Percentiles rank a stretch among this genome's conserved stretches.
phyloP scores from a whole-genome alignment of 345 rosid genomes.

The Salix udensis region DNA sequence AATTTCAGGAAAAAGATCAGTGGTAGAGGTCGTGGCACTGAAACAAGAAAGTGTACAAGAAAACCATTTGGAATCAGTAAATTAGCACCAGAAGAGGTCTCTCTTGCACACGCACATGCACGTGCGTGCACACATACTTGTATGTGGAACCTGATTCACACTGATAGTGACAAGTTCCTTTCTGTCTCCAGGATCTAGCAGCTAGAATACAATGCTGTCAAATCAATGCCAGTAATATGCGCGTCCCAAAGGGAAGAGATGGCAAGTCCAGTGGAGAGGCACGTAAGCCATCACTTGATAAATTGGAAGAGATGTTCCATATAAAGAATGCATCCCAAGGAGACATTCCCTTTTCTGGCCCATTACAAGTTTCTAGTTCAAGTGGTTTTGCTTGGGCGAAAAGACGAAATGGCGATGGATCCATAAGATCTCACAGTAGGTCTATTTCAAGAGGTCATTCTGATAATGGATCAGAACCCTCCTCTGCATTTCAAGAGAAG shows the following conservation, averaged over 20 bases:
- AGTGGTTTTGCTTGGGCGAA: conserved; percentile 96
- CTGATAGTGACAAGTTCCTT: conserved; percentile 1
- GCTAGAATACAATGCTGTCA: conserved; percentile 34
- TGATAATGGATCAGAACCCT: conserved; percentile 45
- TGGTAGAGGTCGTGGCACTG: conserved; percentile 55
- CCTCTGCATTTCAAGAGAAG: conserved; percentile 38
- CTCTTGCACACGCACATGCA: conserved; percentile 11
- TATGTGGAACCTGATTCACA: conserved; percentile 5
- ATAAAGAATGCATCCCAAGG: conserved; percentile 86
- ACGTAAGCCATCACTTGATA: conserved; percentile 42
- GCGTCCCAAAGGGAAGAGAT: conserved; percentile 31
- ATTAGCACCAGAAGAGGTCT: conserved; percentile 74
- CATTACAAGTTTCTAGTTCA: conserved; percentile 73
- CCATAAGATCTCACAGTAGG: conserved; percentile 47
- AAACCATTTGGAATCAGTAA: conserved; percentile 53
- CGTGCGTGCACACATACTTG: not conserved
- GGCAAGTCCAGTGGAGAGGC: conserved; percentile 38
- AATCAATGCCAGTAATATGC: conserved; percentile 24
- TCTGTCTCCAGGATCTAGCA: conserved; percentile 49
- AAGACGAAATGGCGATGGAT: conserved; percentile 61
- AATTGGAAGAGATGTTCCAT: conserved; percentile 57
- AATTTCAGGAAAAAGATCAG: conserved; percentile 67
- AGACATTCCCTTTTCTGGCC: conserved; percentile 85
- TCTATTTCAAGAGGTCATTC: conserved; percentile 62
- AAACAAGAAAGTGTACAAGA: conserved; percentile 62